Evolutionary conservation across 2,329 filamentous ascomycete genomes (phyloP).

Genomic region (Epichloe elymi): DNA sequence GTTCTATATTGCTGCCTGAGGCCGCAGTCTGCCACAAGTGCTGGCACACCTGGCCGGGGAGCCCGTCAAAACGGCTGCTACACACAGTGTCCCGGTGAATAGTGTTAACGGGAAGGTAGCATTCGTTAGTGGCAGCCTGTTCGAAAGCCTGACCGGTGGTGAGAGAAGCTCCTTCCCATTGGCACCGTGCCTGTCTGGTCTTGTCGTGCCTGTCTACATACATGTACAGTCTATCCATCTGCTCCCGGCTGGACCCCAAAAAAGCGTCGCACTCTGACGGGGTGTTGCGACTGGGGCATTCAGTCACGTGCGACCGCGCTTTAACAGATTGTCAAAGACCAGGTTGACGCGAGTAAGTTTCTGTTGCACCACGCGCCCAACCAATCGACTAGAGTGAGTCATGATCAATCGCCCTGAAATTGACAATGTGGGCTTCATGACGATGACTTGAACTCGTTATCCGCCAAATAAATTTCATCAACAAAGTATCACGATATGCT

Average conservation of each 20-base stretch:
- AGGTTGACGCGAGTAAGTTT: not conserved
- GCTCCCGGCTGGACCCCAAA: no score
- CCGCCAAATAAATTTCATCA: not conserved
- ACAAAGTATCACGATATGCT: not conserved
- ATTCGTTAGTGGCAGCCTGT: not conserved
- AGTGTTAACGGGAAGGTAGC: not conserved
- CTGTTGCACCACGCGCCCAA: not conserved
- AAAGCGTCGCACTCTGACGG: no score
- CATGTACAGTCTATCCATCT: no score
- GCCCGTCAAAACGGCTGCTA: not conserved
- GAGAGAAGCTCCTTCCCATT: not conserved
- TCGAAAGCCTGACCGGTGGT: not conserved
- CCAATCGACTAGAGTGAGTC: not conserved
- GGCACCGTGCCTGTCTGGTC: not conserved
- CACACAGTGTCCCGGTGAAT: not conserved
- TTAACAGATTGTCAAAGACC: not conserved
- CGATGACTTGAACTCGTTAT: not conserved
- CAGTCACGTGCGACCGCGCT: constrained; percentile 3
- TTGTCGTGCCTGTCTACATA: no score
- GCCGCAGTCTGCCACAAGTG: not conserved
- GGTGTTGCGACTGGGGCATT: not conserved
- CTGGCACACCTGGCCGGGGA: not conserved
- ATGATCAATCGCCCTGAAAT: not conserved
- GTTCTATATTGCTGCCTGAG: constrained; percentile 9
- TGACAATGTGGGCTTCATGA: not conserved